phyloP scores from a whole-genome alignment of 2,329 filamentous ascomycete species.

The Exophiala xenobiotica region DNA sequence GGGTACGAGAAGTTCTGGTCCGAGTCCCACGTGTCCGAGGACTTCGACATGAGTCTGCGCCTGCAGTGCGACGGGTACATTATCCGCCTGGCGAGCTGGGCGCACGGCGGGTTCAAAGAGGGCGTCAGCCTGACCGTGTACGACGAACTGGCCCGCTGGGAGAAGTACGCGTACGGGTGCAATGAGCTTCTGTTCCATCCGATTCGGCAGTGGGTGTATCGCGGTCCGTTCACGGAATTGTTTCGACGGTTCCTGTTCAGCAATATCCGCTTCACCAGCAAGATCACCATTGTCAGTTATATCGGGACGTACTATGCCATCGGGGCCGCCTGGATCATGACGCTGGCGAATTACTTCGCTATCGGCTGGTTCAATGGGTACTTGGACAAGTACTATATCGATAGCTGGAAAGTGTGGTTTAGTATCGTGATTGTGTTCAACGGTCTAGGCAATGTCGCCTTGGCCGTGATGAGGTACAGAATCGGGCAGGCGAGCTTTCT shows the following conservation, averaged over 20 bases:
- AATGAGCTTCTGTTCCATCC: conserved; percentile 81
- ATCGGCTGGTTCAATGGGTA: conserved; percentile 69
- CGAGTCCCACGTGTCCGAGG: conserved; percentile 72
- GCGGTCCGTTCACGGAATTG: conserved; percentile 74
- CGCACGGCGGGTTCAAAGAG: conserved; percentile 70
- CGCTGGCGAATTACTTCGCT: conserved; percentile 67
- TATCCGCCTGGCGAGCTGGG: conserved; percentile 68
- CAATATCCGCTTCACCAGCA: conserved; percentile 59
- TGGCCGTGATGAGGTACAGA: conserved; percentile 64
- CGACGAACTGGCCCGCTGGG: conserved; percentile 80
- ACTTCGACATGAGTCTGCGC: conserved; percentile 73
- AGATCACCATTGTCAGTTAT: conserved; percentile 70
- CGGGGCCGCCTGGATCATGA: conserved; percentile 65
- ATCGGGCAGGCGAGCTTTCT: conserved; percentile 55
- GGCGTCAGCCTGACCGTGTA: conserved; percentile 82
- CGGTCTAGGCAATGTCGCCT: conserved; percentile 59
- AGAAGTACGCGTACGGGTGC: conserved; percentile 83
- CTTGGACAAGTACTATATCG: conserved; percentile 66
- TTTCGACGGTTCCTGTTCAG: conserved; percentile 73
- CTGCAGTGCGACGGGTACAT: conserved; percentile 68
- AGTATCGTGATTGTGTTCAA: conserved; percentile 67
- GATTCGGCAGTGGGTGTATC: conserved; percentile 68
- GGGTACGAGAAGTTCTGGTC: conserved; percentile 66
- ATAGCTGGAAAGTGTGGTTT: conserved; percentile 64
- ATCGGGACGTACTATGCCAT: conserved; percentile 73